These are phyloP conservation scores for Lotmaria passim DNA, from an alignment of 208 protist species.

Conservation along the genomic window DNA sequence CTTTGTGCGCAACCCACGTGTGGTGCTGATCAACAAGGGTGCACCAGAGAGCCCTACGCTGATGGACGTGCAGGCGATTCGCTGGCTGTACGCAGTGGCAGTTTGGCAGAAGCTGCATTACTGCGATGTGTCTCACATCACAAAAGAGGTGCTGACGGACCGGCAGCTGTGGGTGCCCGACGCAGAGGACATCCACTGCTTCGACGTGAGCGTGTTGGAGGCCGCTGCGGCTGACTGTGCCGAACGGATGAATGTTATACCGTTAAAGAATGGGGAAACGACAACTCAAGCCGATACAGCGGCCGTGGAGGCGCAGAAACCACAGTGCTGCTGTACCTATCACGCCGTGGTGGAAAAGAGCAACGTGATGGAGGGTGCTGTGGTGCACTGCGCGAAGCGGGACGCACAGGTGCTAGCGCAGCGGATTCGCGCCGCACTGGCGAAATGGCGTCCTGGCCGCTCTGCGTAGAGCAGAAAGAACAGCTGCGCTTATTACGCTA, in stretches of 20 bases:
- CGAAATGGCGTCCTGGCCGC: neutral
- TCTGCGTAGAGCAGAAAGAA: neutral
- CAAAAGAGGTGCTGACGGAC: neutral
- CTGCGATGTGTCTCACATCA: conserved; percentile 5
- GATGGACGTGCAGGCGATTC: conserved; percentile 58
- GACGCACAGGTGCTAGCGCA: conserved; percentile 26
- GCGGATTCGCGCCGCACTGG: conserved; percentile 9
- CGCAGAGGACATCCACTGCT: conserved; percentile 44
- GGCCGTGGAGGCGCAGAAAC: neutral
- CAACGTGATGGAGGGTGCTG: neutral
- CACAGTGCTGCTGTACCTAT: conserved; percentile 28
- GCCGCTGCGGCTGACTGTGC: conserved; percentile 10
- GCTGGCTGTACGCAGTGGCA: conserved; percentile 59
- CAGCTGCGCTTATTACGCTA: neutral
- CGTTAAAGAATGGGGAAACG: neutral
- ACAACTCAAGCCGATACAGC: neutral
- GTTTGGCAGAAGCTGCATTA: conserved; percentile 14
- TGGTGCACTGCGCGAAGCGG: conserved; percentile 27
- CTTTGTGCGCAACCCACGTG: conserved; percentile 34
- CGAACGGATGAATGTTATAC: neutral
- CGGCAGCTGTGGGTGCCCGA: conserved; percentile 22
- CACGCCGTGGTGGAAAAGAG: neutral
- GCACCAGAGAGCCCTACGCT: conserved; percentile 22
- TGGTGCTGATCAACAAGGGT: conserved; percentile 76
- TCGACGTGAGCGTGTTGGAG: conserved; percentile 44